Conservation (phyloP, 2,329 filamentous ascomycete species). For the Aureobasidium lini region DNA sequence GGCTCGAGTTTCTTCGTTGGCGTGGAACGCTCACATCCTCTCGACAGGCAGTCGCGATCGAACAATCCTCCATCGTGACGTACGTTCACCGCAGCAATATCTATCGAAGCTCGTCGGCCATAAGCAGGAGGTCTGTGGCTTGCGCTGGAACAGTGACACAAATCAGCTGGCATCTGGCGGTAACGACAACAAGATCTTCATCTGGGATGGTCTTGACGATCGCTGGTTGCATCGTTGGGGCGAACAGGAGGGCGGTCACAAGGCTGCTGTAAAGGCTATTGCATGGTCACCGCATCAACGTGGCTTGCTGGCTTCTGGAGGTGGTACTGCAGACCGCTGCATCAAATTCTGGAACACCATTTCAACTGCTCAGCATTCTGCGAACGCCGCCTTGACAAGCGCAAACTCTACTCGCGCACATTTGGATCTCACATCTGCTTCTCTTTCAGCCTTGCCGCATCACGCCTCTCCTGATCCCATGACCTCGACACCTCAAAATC, state of each 20-base stretch:
- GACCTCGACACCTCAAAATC: slow-evolving; percentile 33
- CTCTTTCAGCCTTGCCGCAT: slow-evolving; percentile 20
- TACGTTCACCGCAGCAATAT: slow-evolving; percentile 86
- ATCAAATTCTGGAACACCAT: slow-evolving; percentile 97
- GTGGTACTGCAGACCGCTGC: slow-evolving; percentile 87
- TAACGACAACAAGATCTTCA: slow-evolving; percentile 98
- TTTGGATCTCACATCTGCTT: slow-evolving; percentile 19
- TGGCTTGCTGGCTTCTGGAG: slow-evolving; percentile 87
- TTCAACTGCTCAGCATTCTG: slow-evolving; percentile 33
- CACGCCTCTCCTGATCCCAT: slow-evolving; percentile 25
- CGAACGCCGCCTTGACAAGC: slow-evolving; percentile 27
- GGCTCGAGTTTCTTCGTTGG: slow-evolving; percentile 82
- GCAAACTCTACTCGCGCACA: slow-evolving; percentile 17
- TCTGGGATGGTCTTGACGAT: slow-evolving; percentile 95
- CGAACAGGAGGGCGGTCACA: slow-evolving; percentile 91
- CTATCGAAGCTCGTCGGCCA: slow-evolving; percentile 81
- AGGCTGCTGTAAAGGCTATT: slow-evolving; percentile 93
- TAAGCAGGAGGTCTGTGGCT: slow-evolving; percentile 94
- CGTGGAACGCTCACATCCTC: slow-evolving; percentile 97
- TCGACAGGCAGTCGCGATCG: slow-evolving; percentile 92
- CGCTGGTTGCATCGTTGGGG: slow-evolving; percentile 89
- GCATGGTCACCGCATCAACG: slow-evolving; percentile 96
- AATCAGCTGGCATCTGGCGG: slow-evolving; percentile 90
- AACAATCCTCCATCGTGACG: slow-evolving; percentile 90
- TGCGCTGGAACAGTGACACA: slow-evolving; percentile 96